phyloP scores from a whole-genome alignment of 768 basidiomycete species.

The Hygrophoropsis aurantiaca region DNA sequence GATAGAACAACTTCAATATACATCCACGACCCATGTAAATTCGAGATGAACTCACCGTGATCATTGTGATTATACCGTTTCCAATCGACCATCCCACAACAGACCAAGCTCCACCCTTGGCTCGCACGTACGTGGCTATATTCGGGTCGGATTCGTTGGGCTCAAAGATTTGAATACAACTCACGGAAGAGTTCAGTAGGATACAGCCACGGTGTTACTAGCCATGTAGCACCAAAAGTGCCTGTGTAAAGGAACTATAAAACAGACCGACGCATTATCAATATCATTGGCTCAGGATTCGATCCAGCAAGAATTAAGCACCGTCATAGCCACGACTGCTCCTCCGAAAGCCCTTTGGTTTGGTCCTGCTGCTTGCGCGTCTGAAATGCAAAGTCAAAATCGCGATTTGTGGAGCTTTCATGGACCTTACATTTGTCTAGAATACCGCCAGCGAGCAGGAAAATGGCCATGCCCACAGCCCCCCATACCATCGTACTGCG shows the following conservation, averaged over 20 bases:
- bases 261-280: neutral
- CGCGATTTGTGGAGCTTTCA: neutral
- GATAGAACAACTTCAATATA: neutral
- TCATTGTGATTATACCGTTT: slow-evolving; percentile 8
- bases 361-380: slow-evolving; percentile 1
- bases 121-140: slow-evolving; percentile 2
- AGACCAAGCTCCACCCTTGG: slow-evolving; percentile 5
- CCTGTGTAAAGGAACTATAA: slow-evolving; percentile 9
- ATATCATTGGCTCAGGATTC: too few species aligned
- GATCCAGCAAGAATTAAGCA: too few species aligned
- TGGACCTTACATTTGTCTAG: slow-evolving; percentile 5
- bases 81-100: slow-evolving; percentile 7
- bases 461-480: slow-evolving; percentile 1
- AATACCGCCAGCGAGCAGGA: slow-evolving; percentile 5
- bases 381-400: neutral
- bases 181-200: slow-evolving; percentile 10
- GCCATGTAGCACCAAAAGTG: slow-evolving; percentile 8
- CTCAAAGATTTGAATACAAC: neutral
- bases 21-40: neutral
- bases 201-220: slow-evolving; percentile 10
- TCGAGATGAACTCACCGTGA: slow-evolving; percentile 1
- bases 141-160: neutral
- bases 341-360: slow-evolving; percentile 4
- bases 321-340: neutral
- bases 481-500: slow-evolving; percentile 10